Conservation (phyloP, 1,284 basidiomycete genomes). For the Cryptococcus sp. region DNA sequence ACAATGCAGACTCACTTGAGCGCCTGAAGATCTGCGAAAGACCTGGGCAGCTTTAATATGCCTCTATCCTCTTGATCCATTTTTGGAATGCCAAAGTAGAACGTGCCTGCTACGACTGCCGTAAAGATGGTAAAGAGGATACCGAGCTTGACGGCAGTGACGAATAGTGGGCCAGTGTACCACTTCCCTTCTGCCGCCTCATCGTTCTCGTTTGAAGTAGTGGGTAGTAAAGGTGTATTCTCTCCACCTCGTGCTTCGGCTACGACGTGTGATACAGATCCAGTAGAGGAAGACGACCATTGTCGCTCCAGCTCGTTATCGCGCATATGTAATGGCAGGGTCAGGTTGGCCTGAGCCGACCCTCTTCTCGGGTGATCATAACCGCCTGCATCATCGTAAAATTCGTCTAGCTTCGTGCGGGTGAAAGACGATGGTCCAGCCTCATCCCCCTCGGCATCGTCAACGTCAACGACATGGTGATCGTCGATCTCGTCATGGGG, state of each 20-base stretch:
- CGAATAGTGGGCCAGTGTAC: constrained; percentile 63
- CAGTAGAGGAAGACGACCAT: constrained; percentile 4
- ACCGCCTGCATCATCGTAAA: background rate
- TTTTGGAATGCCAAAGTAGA: constrained; percentile 76
- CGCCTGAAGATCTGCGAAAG: constrained; percentile 76
- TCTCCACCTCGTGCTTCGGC: constrained; percentile 27
- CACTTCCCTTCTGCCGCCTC: constrained; percentile 29
- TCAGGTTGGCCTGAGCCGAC: background rate
- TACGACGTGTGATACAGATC: constrained; percentile 16
- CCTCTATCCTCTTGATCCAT: constrained; percentile 70
- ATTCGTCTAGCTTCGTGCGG: background rate
- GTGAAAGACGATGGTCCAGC: no score
- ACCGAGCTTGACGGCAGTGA: constrained; percentile 79
- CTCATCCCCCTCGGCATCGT: background rate
- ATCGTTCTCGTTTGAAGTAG: constrained; percentile 8
- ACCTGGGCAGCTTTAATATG: constrained; percentile 73
- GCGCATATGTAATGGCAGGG: constrained; percentile 11
- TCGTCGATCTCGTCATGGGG: background rate
- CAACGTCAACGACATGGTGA: background rate
- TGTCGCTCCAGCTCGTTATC: constrained; percentile 4
- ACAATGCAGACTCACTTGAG: constrained; percentile 61
- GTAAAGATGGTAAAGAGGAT: constrained; percentile 72
- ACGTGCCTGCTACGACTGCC: constrained; percentile 66
- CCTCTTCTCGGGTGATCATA: background rate
- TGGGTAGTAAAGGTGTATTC: constrained; percentile 20